These are phyloP conservation scores for Colletotrichum tofieldiae DNA, from an alignment of 2,329 filamentous ascomycete species.

Conservation along the genomic window DNA sequence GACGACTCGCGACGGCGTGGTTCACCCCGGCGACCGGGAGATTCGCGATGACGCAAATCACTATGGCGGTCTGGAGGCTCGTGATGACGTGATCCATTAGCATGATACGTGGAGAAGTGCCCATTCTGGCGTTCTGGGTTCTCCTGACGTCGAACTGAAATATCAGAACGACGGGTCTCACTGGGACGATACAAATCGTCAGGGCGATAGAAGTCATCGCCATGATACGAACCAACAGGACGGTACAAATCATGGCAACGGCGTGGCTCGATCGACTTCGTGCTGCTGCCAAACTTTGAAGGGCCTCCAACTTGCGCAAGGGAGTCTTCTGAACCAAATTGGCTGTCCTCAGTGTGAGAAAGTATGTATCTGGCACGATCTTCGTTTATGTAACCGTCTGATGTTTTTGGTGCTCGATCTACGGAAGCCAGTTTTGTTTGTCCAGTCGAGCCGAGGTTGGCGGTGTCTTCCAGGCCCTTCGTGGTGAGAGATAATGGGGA, in stretches of 20 bases:
- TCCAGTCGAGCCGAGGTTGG: background rate
- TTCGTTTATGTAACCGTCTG: slow-evolving; percentile 17
- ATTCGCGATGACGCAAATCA: too few species aligned
- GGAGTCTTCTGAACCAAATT: background rate
- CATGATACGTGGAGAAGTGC: background rate
- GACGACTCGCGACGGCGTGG: background rate
- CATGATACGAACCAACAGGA: background rate
- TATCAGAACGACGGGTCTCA: background rate
- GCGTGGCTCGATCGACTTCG: slow-evolving; percentile 11
- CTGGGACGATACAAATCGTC: background rate
- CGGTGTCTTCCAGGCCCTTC: background rate
- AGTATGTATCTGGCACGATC: slow-evolving; percentile 26
- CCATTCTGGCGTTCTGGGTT: background rate
- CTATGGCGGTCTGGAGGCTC: background rate
- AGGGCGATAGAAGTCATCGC: background rate
- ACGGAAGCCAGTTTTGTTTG: background rate
- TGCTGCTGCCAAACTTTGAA: slow-evolving; percentile 13
- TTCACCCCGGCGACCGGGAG: background rate
- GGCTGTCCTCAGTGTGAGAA: slow-evolving; percentile 6
- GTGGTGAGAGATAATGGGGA: background rate
- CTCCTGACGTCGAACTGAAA: background rate
- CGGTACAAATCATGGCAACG: slow-evolving; percentile 9
- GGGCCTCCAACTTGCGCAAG: background rate
- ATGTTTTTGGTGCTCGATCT: background rate
- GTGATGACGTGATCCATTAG: too few species aligned